A percentile compares a stretch with the other conserved stretches of the same genome.
phyloP scores from a whole-genome alignment of 495 filamentous ascomycete species.

The Cryomyces minteri region DNA sequence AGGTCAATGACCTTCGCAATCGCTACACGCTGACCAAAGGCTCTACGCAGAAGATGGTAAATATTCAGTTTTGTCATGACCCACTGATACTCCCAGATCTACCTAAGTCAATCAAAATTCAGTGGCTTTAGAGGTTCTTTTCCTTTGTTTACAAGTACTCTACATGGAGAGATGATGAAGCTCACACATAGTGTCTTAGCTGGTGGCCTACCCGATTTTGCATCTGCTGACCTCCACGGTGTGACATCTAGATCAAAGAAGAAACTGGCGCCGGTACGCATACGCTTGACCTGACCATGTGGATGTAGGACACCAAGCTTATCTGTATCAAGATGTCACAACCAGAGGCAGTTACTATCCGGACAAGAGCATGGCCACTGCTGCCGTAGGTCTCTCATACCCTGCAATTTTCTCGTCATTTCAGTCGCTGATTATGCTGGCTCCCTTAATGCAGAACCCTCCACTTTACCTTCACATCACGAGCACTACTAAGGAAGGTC shows the following conservation, averaged over 20 bases:
- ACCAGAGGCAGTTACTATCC: slow-evolving; percentile 92
- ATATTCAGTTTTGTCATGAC: slow-evolving; percentile 39
- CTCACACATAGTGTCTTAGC: slow-evolving; percentile 54
- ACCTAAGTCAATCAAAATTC: slow-evolving; percentile 16
- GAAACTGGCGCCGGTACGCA: slow-evolving; percentile 99
- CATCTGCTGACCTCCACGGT: slow-evolving; percentile 92
- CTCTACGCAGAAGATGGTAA: slow-evolving; percentile 99
- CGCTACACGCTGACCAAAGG: slow-evolving; percentile 96
- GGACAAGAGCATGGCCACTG: slow-evolving; percentile 92
- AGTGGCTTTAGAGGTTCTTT: slow-evolving; percentile 6
- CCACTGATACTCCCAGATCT: slow-evolving; percentile 62
- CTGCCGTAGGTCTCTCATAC: slow-evolving; percentile 43
- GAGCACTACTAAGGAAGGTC: slow-evolving; percentile 76
- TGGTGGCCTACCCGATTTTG: slow-evolving; percentile 70
- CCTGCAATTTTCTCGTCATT: not conserved
- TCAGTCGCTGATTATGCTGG: not conserved
- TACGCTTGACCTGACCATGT: slow-evolving; percentile 28
- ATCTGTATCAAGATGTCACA: slow-evolving; percentile 86
- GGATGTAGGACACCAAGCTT: slow-evolving; percentile 38
- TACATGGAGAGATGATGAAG: slow-evolving; percentile 47
- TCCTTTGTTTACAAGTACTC: slow-evolving; percentile 17
- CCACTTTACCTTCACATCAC: slow-evolving; percentile 91
- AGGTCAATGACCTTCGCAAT: slow-evolving; percentile 95
- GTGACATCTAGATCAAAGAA: slow-evolving; percentile 98
- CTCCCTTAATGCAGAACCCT: slow-evolving; percentile 44